Base-by-base conservation (phyloP, 2,329 filamentous ascomycete genomes). In the Arthroderma uncinatum region DNA sequence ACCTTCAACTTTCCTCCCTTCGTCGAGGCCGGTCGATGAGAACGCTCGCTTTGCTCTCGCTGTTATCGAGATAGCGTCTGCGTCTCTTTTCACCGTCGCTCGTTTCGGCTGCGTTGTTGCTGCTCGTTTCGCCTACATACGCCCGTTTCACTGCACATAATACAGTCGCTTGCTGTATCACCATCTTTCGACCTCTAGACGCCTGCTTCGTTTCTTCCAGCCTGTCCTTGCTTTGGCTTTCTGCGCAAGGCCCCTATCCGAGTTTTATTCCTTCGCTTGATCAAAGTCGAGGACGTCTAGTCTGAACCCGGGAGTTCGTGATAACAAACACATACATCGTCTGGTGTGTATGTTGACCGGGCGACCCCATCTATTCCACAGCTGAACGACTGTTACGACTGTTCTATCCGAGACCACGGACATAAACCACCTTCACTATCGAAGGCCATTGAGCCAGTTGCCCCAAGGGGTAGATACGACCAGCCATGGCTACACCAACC, bases 401-500 rank as follows among this genome's bases (percentile, higher is more conserved):
- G 14, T 50, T 50, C 23, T 19, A 5, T 33, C 19, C 23, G 7
- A 50, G n/a, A 28, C 28, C 7, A n/a, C 47, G 23, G 23, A 30
- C 21, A 44, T 30, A 34, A n/a, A 7, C 16, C 8, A n/a, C 50
- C 4, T 30, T 55, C n/a, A 7, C 25, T 33, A 10, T 33, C 47
- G 4, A 50, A n/a, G 23, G n/a, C 47, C 25, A 30, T 19, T 33
- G 47, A 50, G 47, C 47, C 28, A 16, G 47, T 33, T 16, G 6
- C 28, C 19, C 28, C 4, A 50, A 19, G 14, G 28, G 21, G 48
- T 37, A 55, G 40, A 37, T 21, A 34, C 48, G 21, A 25, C 28
- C 57, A 50, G 68, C 60, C 55, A 76, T 76, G 74, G 72, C 70
- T 68, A 61, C 74, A 69, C 70, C 80, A 71, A 74, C 89, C 85